These are phyloP conservation scores for Retiboletus fuscus DNA, from an alignment of 1,284 basidiomycete genomes.

Conservation along the genomic window DNA sequence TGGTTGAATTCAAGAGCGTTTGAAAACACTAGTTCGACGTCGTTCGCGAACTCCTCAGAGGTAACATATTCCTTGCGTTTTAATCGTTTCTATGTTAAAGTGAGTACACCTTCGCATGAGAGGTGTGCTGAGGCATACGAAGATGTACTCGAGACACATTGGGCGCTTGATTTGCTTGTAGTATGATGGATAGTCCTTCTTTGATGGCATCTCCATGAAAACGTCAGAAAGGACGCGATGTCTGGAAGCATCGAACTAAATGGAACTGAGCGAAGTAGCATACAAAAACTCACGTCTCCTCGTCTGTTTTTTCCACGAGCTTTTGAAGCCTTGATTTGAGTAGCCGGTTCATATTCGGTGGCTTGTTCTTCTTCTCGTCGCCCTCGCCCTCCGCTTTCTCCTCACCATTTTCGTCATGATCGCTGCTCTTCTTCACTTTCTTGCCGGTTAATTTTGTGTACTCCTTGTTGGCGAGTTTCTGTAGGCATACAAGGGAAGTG, in stretches of 20 bases:
- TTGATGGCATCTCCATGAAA: slow-evolving; percentile 88
- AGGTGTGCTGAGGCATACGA: slow-evolving; percentile 62
- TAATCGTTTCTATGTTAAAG: slow-evolving; percentile 69
- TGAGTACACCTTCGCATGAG: slow-evolving; percentile 28
- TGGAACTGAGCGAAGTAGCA: slow-evolving; percentile 14
- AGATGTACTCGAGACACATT: slow-evolving; percentile 83
- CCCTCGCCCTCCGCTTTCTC: slow-evolving; percentile 55
- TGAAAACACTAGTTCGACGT: slow-evolving; percentile 91
- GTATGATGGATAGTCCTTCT: slow-evolving; percentile 85
- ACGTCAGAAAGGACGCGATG: slow-evolving; percentile 78
- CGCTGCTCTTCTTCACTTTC: slow-evolving; percentile 57
- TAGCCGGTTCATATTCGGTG: slow-evolving; percentile 69
- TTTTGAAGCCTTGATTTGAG: slow-evolving; percentile 77
- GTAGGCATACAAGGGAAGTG: slow-evolving; percentile 22
- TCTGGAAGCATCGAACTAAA: slow-evolving; percentile 50
- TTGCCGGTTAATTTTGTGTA: slow-evolving; percentile 67
- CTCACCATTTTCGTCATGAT: slow-evolving; percentile 57
- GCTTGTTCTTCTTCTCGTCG: slow-evolving; percentile 65
- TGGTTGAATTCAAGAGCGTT: slow-evolving; percentile 89
- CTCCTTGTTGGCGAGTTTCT: slow-evolving; percentile 79
- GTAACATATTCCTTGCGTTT: slow-evolving; percentile 79
- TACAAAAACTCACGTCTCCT: slow-evolving; percentile 56
- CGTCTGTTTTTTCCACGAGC: slow-evolving; percentile 74
- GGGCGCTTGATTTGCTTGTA: slow-evolving; percentile 88
- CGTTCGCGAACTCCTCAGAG: slow-evolving; percentile 80